Conservation (phyloP, 2,329 filamentous ascomycete species). For the Venturia oleaginea region DNA sequence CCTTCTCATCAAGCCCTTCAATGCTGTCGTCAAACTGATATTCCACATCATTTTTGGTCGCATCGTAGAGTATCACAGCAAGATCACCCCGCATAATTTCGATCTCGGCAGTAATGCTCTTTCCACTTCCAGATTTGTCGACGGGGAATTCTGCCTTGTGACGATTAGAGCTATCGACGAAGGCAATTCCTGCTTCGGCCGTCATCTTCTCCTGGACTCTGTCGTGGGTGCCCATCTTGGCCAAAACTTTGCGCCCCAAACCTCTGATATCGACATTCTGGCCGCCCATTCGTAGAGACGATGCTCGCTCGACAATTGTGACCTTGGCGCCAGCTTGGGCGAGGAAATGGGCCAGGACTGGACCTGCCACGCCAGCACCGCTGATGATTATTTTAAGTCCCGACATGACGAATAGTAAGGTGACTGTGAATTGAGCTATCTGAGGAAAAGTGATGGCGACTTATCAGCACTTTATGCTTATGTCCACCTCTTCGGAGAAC, state of each 20-base stretch:
- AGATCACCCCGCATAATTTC: constrained; percentile 27
- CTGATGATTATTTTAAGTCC: constrained; percentile 25
- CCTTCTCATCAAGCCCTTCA: constrained; percentile 18
- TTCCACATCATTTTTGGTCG: constrained; percentile 17
- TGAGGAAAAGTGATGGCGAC: neutral
- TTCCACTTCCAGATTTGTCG: constrained; percentile 22
- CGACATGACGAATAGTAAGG: constrained; percentile 17
- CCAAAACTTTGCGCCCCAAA: constrained; percentile 32
- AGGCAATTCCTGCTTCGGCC: constrained; percentile 32
- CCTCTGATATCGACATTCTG: constrained; percentile 39
- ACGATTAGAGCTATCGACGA: constrained; percentile 24
- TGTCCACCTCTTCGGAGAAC: too few species aligned
- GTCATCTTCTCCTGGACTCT: constrained; percentile 28
- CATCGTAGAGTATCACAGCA: constrained; percentile 25
- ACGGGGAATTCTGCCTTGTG: constrained; percentile 17
- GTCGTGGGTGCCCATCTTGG: constrained; percentile 31
- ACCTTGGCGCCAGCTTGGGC: constrained; percentile 24
- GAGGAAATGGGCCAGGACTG: constrained; percentile 28
- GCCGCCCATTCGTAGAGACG: constrained; percentile 31
- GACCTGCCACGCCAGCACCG: constrained; percentile 32
- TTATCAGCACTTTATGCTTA: neutral
- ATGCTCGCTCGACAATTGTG: constrained; percentile 37
- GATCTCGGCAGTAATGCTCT: constrained; percentile 22
- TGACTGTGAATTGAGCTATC: constrained; percentile 6
- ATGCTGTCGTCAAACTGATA: constrained; percentile 21